Percentiles rank a stretch among this genome's conserved stretches.
Evolutionary conservation across 1,284 basidiomycete genomes (phyloP).

Genomic region (Grifola frondosa): DNA sequence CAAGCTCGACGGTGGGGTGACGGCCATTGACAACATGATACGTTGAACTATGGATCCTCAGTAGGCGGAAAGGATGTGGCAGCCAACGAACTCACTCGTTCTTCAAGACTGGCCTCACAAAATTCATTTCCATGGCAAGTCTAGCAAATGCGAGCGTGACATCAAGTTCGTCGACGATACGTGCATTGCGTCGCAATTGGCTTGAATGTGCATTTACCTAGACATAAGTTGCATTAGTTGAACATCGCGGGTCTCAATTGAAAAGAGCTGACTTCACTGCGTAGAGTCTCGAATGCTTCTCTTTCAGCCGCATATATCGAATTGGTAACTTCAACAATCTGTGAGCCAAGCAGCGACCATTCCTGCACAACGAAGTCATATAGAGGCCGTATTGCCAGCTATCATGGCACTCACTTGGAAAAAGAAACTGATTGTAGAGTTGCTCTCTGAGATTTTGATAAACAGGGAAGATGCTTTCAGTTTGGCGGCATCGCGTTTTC

Average conservation of each 20-base stretch:
- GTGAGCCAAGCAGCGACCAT: constrained; percentile 73
- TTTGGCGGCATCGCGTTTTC: constrained; percentile 56
- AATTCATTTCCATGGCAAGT: constrained; percentile 78
- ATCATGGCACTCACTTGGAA: constrained; percentile 48
- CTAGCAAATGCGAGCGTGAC: constrained; percentile 81
- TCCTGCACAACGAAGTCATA: constrained; percentile 41
- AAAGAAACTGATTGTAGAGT: constrained; percentile 70
- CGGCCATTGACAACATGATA: constrained; percentile 79
- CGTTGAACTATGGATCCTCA: constrained; percentile 43
- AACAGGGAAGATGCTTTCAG: constrained; percentile 52
- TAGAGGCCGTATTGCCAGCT: neutral
- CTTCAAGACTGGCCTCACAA: constrained; percentile 71
- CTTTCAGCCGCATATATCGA: constrained; percentile 62
- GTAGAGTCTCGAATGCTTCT: constrained; percentile 67
- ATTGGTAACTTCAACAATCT: constrained; percentile 58
- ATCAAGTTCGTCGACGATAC: constrained; percentile 88
- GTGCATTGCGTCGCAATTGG: constrained; percentile 71
- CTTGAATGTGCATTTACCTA: constrained; percentile 64
- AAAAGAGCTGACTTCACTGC: constrained; percentile 54
- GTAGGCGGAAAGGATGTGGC: neutral
- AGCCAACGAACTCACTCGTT: constrained; percentile 60
- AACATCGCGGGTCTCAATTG: neutral
- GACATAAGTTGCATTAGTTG: neutral
- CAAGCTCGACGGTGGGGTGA: constrained; percentile 92
- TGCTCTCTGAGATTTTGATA: constrained; percentile 57